Evolutionary conservation across 2,329 filamentous ascomycete genomes (phyloP), one percentile per base, ranked within the genome.

Genomic region (Pseudopyricularia cyperi): DNA sequence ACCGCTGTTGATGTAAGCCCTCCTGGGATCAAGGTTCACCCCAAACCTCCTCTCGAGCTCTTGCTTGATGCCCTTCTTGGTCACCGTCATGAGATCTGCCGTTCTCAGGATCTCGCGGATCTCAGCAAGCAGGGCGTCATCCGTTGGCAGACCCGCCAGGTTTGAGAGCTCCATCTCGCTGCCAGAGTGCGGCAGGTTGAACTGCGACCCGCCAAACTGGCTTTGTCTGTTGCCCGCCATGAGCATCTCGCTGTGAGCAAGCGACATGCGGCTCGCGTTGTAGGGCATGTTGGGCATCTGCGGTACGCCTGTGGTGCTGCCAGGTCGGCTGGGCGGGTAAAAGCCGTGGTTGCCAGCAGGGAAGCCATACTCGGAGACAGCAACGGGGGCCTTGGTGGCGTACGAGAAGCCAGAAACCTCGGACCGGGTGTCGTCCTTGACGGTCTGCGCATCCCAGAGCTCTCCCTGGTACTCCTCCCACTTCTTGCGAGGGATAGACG

Each of bases 381-480:
- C 66, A 3, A 62, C 62, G 51, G 75, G 72, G 60, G 78, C 85
- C 71, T 94, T 95, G 56, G 93, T 98, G 52, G 82, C 91, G 64
- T 97, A 98, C 52, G 87, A 94, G 71, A 88, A 87, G 53, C 91
- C 91, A n/a, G 89, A 96, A 51, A 91, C 71, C 67, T 96, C 91
- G 9, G 89, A 95, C 55, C 79, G 83, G 24, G 82, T 73, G 64
- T 98, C 93, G 57, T 83, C 80, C 61, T 85, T 84, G n/a, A 87
- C 74, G 7, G 80, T 94, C 69, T 95, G 88, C 1, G 87, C 85
- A 64, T 98, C 93, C 93, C 91, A 98, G 46, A 98, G 82, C 75
- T 97, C 93, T 56, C 86, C 86, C 68, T 98, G 93, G 67, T 97
- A 98, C 62, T 98, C 93, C 67, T 98, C 93, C 93, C 93, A 98